Percentiles rank a stretch among this genome's conserved stretches.
These are phyloP conservation scores for Zygosaccharomyces gambellarensis DNA, from an alignment of 805 yeast species.

Conservation along the genomic window DNA sequence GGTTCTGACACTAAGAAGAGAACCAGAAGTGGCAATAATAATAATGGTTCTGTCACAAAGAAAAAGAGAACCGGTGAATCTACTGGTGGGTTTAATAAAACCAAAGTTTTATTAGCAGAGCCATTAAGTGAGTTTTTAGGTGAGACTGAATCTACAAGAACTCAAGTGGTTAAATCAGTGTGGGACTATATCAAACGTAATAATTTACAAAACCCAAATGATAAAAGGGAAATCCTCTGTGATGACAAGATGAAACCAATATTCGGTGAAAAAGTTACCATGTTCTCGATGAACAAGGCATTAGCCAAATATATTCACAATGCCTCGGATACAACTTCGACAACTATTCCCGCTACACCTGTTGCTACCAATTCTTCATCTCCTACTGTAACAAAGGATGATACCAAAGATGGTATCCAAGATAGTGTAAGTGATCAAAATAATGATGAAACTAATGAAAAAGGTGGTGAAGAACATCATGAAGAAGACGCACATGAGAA, in stretches of 20 bases:
- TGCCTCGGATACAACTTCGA: slow-evolving; percentile 23
- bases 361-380: neutral
- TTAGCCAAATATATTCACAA: slow-evolving; percentile 48
- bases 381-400: neutral
- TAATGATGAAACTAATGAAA: neutral
- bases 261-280: slow-evolving; percentile 56
- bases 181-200: slow-evolving; percentile 68
- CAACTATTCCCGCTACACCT: neutral
- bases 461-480: neutral
- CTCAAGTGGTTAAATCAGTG: slow-evolving; percentile 61
- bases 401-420: neutral
- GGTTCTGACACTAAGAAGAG: slow-evolving; percentile 14
- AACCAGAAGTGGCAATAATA: slow-evolving; percentile 9
- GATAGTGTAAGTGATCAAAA: neutral
- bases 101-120: slow-evolving; percentile 47
- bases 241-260: slow-evolving; percentile 52
- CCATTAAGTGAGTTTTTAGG: slow-evolving; percentile 49
- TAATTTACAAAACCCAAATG: slow-evolving; percentile 61
- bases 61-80: slow-evolving; percentile 11
- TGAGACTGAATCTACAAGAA: slow-evolving; percentile 47
- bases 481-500: neutral
- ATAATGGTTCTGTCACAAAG: slow-evolving; percentile 6
- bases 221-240: slow-evolving; percentile 59
- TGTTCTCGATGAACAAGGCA: slow-evolving; percentile 55
- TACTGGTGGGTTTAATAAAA: slow-evolving; percentile 34